Base-by-base conservation (phyloP, 2,329 filamentous ascomycete genomes). In the Chaetomium sp. region DNA sequence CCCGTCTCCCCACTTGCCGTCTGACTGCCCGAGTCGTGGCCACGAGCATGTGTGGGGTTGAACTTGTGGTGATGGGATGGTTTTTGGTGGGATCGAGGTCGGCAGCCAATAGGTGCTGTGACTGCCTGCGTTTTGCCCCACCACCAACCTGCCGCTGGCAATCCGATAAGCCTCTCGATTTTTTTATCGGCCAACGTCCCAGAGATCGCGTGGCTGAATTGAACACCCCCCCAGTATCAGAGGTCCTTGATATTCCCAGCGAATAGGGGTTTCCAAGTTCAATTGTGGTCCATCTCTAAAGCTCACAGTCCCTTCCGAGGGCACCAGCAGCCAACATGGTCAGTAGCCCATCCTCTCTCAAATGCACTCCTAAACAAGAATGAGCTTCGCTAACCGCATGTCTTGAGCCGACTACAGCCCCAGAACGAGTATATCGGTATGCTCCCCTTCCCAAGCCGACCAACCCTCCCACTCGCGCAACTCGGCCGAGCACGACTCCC, bases 391-490 rank as follows among this genome's bases (percentile, higher is more conserved):
- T 71, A 67, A 71, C 67, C 65, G 21, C 51, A 35, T 62, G n/a
- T 62, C 61, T 50, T 42, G 33, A 33, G 64, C 27, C 25, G 1
- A 62, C 59, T 64, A 73, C 80, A 90, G 89, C 90, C 90, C 84
- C 90, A 94, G 83, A 93, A 93, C 79, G 90, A 91, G 80, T 90
- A 90, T 76, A 91, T 91, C 80, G 92, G 70, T 72, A 71, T 67
- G 70, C 58, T 29, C 29, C 55, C 54, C 47, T 27, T 31, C 42
- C 27, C 9, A 54, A 59, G 21, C n/a, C 35, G 23, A 19, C 42
- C 23, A 62, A 10, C 27, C 10, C 25, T 29, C 12, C 23, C 23
- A 21, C 19, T 35, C n/a, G 49, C 85, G 90, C n/a, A 79, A 47
- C 7, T 6, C n/a, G 13, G 19, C 23, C 23, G 9, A 50, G 58